A percentile compares a stretch with the other conserved stretches of the same genome.
Conservation (phyloP, 768 basidiomycete genomes). For the Boletus subcaerulescens region DNA sequence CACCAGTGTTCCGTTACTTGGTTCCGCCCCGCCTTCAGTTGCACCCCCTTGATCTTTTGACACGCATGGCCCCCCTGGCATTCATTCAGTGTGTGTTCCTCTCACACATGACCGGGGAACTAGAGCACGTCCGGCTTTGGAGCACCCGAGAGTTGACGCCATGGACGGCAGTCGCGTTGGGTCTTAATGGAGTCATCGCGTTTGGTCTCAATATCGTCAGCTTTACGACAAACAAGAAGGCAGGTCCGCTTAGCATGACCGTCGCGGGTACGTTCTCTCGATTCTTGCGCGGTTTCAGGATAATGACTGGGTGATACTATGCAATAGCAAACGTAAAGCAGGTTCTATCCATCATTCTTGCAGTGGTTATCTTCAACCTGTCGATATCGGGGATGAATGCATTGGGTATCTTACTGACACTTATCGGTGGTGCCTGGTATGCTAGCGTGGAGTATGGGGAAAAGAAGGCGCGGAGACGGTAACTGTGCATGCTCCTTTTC, state of each 20-base stretch:
- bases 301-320: background rate
- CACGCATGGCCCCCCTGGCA: conserved; percentile 89
- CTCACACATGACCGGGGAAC: conserved; percentile 79
- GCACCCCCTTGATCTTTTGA: conserved; percentile 83
- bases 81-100: conserved; percentile 82
- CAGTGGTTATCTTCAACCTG: conserved; percentile 81
- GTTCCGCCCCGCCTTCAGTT: conserved; percentile 40
- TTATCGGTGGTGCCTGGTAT: conserved; percentile 84
- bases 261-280: conserved; percentile 64
- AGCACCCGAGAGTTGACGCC: conserved; percentile 39
- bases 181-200: conserved; percentile 82
- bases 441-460: conserved; percentile 63
- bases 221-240: conserved; percentile 93
- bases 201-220: conserved; percentile 92
- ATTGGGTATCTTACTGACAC: conserved; percentile 79
- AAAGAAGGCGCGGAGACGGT: conserved; percentile 31
- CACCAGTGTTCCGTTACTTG: conserved; percentile 19
- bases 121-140: conserved; percentile 55
- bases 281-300: conserved; percentile 4
- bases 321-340: conserved; percentile 84
- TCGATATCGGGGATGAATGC: conserved; percentile 77
- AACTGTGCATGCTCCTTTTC: background rate
- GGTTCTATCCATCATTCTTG: conserved; percentile 82
- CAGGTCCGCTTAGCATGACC: conserved; percentile 87
- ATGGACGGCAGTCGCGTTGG: conserved; percentile 49